Base-by-base conservation (phyloP, 208 protist species). In the Trypanosoma congolense region DNA sequence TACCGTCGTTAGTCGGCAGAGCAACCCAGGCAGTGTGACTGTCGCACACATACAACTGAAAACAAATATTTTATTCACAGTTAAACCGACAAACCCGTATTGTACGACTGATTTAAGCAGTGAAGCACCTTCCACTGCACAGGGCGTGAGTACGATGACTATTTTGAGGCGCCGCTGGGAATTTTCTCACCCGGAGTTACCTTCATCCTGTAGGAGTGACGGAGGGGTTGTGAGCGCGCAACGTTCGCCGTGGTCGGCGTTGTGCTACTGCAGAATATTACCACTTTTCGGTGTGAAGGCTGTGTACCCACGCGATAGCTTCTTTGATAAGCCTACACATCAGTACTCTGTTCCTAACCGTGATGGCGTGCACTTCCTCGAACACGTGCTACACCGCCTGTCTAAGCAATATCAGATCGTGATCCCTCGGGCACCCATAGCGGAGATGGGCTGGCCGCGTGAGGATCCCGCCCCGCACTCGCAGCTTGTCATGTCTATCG, bases 381-480 rank as follows among this genome's bases (percentile, higher is more conserved):
- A 93, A 70, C 91, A 85, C 45, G 68, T 94, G 1, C 73, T 90
- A 22, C 87, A 94, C 64, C 83, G 87, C 1, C 65, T 94, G 12
- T 75, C 86, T 48, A 77, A 94, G 56, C 77, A 90, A 56, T 91
- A 88, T 62, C 87, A 94, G 55, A 84, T 94, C 58, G 80, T 94
- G 12, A 65, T 83, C n/a, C 68, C 83, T 41, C 64, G 68, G 24
- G 40, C 67, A 21, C 61, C 67, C n/a, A 19, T 57, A 9, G 47
- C 56, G 38, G 52, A 60, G 40, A 21, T 65, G 3, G 42, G 49
- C 14, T 71, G 66, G 67, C 65, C 76, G 16, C 77, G 75, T 38
- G 70, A 70, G 1, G 69, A 80, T 24, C 78, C 74, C 28, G 75
- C 73, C 16, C 69, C 75, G 10, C 80, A 91, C 60, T 66, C 72